Conservation (phyloP, 2,329 filamentous ascomycete species). For the Thelonectria rubi region DNA sequence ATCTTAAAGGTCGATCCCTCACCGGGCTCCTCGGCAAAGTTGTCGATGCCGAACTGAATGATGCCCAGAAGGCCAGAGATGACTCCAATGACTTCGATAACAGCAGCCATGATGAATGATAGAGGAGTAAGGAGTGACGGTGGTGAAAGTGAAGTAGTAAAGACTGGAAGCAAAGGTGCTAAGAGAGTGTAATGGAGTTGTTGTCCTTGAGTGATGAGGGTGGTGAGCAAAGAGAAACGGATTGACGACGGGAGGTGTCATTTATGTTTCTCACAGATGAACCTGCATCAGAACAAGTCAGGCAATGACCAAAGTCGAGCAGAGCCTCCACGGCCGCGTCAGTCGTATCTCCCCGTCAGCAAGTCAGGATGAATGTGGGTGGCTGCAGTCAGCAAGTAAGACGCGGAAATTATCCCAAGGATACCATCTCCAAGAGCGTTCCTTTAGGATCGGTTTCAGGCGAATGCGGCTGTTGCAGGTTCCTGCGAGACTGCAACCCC, state of each 20-base stretch:
- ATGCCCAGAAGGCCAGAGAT: background rate
- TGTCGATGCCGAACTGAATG: conserved; percentile 5
- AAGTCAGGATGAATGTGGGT: too few species aligned
- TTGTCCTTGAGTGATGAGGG: background rate
- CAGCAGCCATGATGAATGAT: background rate
- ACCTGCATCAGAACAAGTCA: background rate
- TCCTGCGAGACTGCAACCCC: too few species aligned
- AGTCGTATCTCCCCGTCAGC: too few species aligned
- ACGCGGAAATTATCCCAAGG: too few species aligned
- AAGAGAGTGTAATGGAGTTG: background rate
- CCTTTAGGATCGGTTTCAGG: too few species aligned
- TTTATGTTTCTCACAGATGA: background rate
- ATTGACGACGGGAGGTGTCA: background rate
- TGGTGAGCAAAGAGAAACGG: background rate
- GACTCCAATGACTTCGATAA: conserved; percentile 1
- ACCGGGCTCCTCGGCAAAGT: background rate
- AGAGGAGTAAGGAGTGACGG: background rate
- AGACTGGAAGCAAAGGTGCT: background rate
- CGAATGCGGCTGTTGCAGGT: too few species aligned
- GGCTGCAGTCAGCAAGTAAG: too few species aligned
- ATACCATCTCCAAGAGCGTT: too few species aligned
- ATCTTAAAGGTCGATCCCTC: conserved; percentile 1
- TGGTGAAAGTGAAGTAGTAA: background rate
- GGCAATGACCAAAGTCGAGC: too few species aligned
- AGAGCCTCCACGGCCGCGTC: too few species aligned